Evolutionary conservation across 2,329 filamentous ascomycete genomes (phyloP), one percentile per base, ranked within the genome.

Genomic region (Purpureocillium takamizusanense): DNA sequence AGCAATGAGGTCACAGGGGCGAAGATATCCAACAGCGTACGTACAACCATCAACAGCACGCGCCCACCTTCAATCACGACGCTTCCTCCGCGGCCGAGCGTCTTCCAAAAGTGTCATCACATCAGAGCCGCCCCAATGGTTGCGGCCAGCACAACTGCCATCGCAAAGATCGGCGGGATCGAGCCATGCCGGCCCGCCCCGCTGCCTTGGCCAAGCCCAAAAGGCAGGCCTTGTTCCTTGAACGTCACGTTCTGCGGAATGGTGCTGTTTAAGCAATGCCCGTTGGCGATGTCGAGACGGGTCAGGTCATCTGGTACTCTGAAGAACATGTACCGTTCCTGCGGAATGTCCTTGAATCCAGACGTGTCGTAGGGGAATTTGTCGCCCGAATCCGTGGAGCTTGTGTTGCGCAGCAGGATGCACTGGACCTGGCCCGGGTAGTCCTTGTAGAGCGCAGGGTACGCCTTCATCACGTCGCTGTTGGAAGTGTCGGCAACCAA

Each of bases 251-350:
- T 86, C 57, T 88, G 83, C 29, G 63, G 57, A 6, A 88, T 70
- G 0, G 67, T 70, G 23, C 59, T 49, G 49, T 87, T 88, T 49
- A 76, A 69, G 55, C 84, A 88, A 41, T 81, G 67, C 1, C 83
- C 83, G 33, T 74, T 75, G 3, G 64, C 68, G 42, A 89, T 77
- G 49, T 89, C 81, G 43, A 86, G 59, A 3, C 70, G 68, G 7
- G 51, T 69, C 29, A 89, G 59, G 48, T 89, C 84, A 55, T 87
- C 78, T 2, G 83, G 73, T 14, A 81, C 70, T 13, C 71, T 63
- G 67, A 90, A 89, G 63, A 90, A 89, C 83, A 89, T 88, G 62
- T 86, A 89, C 46, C 66, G 73, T 25, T 67, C 67, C 55, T 81
- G 74, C 36, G 81, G 72, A 32, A 89, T 54, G 3, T 65, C 72